A percentile compares a stretch with the other conserved stretches of the same genome.
Conservation (phyloP, 768 basidiomycete genomes). For the Pleurotus giganteus region DNA sequence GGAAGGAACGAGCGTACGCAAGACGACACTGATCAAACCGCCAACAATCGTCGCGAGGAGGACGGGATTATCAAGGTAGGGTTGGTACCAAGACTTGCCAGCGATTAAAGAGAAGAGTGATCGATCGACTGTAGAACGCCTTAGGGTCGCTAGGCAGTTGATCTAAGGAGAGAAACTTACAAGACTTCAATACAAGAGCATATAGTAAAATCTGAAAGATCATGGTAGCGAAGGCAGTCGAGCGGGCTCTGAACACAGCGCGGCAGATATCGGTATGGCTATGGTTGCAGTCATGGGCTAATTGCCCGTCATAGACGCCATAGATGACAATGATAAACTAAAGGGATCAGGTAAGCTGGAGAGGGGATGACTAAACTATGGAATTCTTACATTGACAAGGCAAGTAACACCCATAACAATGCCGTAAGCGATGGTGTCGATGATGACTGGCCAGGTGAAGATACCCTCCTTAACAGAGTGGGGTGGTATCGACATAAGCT, state of each 20-base stretch:
- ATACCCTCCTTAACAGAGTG: conserved; percentile 34
- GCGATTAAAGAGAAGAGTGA: conserved; percentile 35
- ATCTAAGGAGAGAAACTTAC: conserved; percentile 21
- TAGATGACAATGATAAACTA: conserved; percentile 38
- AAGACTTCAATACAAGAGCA: conserved; percentile 35
- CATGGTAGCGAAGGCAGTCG: conserved; percentile 34
- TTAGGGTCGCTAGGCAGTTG: neutral
- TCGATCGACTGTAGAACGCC: conserved; percentile 28
- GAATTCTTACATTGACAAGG: conserved; percentile 27
- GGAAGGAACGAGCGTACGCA: conserved; percentile 25
- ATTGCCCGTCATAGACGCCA: conserved; percentile 27
- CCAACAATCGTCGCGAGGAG: conserved; percentile 31
- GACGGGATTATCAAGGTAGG: conserved; percentile 31
- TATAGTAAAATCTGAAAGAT: conserved; percentile 36
- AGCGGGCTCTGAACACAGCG: conserved; percentile 32
- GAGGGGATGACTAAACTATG: neutral
- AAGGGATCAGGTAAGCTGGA: neutral
- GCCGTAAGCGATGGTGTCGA: conserved; percentile 35
- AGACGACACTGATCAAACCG: conserved; percentile 34
- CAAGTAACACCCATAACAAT: conserved; percentile 33
- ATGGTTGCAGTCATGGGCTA: conserved; percentile 32
- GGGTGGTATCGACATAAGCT: conserved; percentile 49
- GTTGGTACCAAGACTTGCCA: conserved; percentile 30
- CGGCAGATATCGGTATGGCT: conserved; percentile 21
- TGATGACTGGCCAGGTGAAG: conserved; percentile 36